phyloP scores from a whole-genome alignment of 2,329 filamentous ascomycete species.

The Verticillium klebahnii region DNA sequence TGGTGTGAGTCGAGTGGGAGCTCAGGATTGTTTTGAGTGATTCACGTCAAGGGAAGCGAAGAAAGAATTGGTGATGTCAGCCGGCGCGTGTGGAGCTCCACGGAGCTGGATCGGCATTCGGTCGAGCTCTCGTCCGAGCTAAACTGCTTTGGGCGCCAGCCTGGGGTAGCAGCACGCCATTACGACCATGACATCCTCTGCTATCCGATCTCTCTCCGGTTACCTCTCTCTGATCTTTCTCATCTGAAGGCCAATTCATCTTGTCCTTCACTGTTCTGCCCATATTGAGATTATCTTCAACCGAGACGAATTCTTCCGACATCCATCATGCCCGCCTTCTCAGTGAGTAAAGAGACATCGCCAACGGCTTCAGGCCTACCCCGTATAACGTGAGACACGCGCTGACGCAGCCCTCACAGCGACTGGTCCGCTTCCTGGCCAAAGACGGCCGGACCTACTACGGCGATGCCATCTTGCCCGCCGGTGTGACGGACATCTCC shows the following conservation, averaged over 20 bases:
- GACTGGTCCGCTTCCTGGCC: constrained; percentile 69
- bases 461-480: constrained; percentile 67
- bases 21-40: neutral
- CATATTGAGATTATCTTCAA: neutral
- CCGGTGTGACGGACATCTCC: constrained; percentile 54
- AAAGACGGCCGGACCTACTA: constrained; percentile 67
- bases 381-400: neutral
- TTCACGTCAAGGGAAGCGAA: neutral
- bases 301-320: neutral
- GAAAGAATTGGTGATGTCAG: neutral
- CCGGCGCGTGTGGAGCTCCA: neutral
- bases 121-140: neutral
- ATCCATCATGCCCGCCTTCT: constrained; percentile 36
- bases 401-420: constrained; percentile 40
- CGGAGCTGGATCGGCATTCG: neutral
- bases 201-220: neutral
- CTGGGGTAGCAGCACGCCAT: neutral
- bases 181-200: neutral
- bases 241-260: neutral
- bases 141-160: neutral
- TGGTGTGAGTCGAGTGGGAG: neutral
- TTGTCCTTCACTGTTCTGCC: neutral
- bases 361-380: neutral
- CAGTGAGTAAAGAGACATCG: constrained; percentile 27
- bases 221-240: neutral